phyloP scores from a whole-genome alignment of 2,329 filamentous ascomycete species.

The Geoglossum cookeanum region DNA sequence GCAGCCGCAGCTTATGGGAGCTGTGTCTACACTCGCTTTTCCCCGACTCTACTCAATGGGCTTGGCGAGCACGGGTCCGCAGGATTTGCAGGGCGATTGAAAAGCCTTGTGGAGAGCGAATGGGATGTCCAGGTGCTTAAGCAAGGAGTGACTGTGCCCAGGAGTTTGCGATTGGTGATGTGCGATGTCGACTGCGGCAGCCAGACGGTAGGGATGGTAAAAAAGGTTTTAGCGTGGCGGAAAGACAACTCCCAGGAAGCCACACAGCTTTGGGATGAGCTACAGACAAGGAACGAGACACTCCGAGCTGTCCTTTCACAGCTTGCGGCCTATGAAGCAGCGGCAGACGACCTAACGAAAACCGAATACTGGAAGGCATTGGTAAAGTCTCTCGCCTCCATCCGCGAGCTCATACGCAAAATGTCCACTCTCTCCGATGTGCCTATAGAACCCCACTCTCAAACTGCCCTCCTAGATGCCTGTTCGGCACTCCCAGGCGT shows the following conservation, averaged over 20 bases:
- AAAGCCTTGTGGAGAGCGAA: conserved; percentile 41
- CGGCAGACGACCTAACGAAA: conserved; percentile 37
- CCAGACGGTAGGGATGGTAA: conserved; percentile 90
- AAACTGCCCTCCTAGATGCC: conserved; percentile 69
- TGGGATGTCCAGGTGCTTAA: conserved; percentile 73
- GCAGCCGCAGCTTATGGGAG: conserved; percentile 84
- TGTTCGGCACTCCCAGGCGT: conserved; percentile 56
- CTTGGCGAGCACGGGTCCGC: conserved; percentile 47
- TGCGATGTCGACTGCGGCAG: conserved; percentile 92
- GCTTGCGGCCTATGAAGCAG: conserved; percentile 4
- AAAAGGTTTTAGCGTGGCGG: conserved; percentile 71
- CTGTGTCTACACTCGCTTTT: conserved; percentile 84
- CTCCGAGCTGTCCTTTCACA: conserved; percentile 22
- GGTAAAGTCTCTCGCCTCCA: conserved; percentile 30
- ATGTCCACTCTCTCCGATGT: conserved; percentile 62
- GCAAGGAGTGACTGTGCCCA: conserved; percentile 49
- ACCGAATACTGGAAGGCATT: conserved; percentile 30
- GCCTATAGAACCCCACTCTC: conserved; percentile 72
- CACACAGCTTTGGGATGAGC: conserved; percentile 48
- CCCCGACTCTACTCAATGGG: conserved; percentile 48
- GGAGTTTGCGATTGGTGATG: conserved; percentile 64
- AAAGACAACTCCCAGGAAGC: conserved; percentile 43
- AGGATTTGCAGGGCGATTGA: conserved; percentile 48
- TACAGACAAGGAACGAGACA: conserved; percentile 57
- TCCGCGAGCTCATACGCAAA: conserved; percentile 44